Conservation (phyloP, 1,284 basidiomycete species). For the Ceratobasidium sp. region DNA sequence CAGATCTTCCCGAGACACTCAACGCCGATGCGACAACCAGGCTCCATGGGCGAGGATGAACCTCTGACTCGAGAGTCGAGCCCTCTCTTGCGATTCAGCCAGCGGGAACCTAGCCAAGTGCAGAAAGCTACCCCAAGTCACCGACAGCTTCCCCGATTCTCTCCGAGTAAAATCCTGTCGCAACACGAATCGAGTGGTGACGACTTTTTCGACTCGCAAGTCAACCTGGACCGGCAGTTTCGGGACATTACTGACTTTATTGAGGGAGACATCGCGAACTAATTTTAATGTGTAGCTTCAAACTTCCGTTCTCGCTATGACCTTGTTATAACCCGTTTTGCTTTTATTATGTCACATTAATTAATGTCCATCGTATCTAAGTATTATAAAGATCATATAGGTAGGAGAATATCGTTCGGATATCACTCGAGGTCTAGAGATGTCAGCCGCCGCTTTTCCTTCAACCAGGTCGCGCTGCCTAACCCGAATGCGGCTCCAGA, state of each 20-base stretch:
- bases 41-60: constrained; percentile 2
- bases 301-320: background rate
- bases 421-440: constrained; percentile 14
- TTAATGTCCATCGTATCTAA: background rate
- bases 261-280: constrained; percentile 21
- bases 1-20: constrained; percentile 13
- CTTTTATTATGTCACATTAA: background rate
- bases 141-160: constrained; percentile 10
- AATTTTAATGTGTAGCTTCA: background rate
- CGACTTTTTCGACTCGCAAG: constrained; percentile 19
- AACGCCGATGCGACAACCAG: background rate
- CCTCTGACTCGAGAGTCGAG: constrained; percentile 6
- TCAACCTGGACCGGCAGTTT: constrained; percentile 23
- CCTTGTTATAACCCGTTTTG: constrained; percentile 7
- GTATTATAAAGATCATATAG: constrained; percentile 8
- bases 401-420: background rate
- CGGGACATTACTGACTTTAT: constrained; percentile 20
- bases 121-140: background rate
- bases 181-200: constrained; percentile 6
- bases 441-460: constrained; percentile 15
- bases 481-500: constrained; percentile 10
- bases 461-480: constrained; percentile 10
- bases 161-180: constrained; percentile 3
- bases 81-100: constrained; percentile 20
- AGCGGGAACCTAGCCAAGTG: background rate